phyloP scores from a whole-genome alignment of 1,284 basidiomycete species.

The Cryptococcus sp. region DNA sequence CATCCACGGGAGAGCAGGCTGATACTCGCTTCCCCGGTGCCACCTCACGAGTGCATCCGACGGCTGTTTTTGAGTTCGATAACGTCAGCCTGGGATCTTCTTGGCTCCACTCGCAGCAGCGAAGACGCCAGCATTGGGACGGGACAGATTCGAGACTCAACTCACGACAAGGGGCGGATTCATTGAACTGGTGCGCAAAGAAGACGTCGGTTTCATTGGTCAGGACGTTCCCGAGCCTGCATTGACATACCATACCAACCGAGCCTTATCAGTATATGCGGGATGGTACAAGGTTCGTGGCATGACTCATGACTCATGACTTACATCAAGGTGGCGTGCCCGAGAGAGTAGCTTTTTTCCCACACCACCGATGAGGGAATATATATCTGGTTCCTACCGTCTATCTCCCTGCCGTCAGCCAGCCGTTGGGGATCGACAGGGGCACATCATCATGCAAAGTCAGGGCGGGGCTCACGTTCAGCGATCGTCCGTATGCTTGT shows the following conservation, averaged over 20 bases:
- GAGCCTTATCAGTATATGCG: not conserved
- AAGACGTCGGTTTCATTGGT: constrained; percentile 31
- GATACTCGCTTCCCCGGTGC: constrained; percentile 19
- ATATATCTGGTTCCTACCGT: constrained; percentile 30
- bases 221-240: constrained; percentile 30
- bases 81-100: not conserved
- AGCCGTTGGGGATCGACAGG: not conserved
- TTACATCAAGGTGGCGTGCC: constrained; percentile 26
- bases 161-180: constrained; percentile 27
- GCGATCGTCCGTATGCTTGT: constrained; percentile 28
- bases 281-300: no score
- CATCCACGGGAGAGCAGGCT: constrained; percentile 19
- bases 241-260: no score
- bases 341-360: constrained; percentile 32
- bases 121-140: not conserved
- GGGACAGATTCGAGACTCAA: not conserved
- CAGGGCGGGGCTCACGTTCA: constrained; percentile 18
- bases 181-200: constrained; percentile 32
- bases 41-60: constrained; percentile 18
- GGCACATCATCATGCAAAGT: not conserved
- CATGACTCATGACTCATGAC: no score
- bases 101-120: not conserved
- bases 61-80: constrained; percentile 8
- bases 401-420: constrained; percentile 1
- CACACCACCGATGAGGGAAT: constrained; percentile 25